A percentile compares a stretch with the other conserved stretches of the same genome.
These are phyloP conservation scores for Eimeria tenella DNA, from an alignment of 169 alveolate species.

Conservation along the genomic window DNA sequence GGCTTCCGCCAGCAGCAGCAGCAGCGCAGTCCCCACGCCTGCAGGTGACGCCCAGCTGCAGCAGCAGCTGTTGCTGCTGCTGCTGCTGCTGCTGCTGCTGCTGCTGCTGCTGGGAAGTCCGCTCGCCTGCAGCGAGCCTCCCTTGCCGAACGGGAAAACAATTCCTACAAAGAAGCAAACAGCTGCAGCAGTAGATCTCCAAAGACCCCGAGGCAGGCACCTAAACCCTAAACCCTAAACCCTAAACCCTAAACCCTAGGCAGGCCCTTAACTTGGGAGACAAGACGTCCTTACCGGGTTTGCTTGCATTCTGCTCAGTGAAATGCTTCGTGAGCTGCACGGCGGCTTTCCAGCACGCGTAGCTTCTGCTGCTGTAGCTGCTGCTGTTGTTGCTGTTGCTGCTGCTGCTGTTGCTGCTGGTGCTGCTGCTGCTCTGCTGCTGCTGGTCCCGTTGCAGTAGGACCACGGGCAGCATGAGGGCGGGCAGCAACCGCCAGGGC, in stretches of 20 bases:
- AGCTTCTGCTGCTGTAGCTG: neutral
- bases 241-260: constrained; percentile 24
- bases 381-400: constrained; percentile 22
- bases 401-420: neutral
- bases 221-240: constrained; percentile 51
- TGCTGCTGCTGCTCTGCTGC: neutral
- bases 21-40: constrained; percentile 2
- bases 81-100: constrained; percentile 12
- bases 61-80: constrained; percentile 10
- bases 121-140: neutral
- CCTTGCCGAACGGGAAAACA: constrained; percentile 3
- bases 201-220: neutral
- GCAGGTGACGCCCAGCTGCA: constrained; percentile 34
- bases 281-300: neutral
- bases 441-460: constrained; percentile 2
- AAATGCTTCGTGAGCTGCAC: constrained; percentile 28
- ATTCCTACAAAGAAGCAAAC: neutral
- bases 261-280: neutral
- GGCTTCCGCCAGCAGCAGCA: constrained; percentile 49
- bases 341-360: constrained; percentile 36
- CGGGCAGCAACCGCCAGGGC: constrained; percentile 26
- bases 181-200: neutral
- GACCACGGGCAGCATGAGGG: neutral
- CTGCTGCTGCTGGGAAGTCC: neutral
- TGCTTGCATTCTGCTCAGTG: neutral